Evolutionary conservation across 202 grass and related monocot genomes (phyloP).

Genomic region (Carex sylvatica): DNA sequence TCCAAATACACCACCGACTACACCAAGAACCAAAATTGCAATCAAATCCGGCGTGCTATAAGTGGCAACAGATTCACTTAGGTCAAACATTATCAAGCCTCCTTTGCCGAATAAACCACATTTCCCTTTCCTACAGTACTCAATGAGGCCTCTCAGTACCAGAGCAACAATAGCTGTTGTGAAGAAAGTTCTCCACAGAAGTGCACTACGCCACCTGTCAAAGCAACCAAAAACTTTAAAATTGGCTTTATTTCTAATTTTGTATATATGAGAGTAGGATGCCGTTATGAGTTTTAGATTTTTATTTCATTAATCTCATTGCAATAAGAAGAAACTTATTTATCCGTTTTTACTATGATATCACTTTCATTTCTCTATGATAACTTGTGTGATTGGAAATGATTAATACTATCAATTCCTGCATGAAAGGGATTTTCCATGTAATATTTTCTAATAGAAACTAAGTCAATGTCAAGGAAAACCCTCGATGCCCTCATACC

Average conservation of each 20-base stretch:
- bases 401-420: not conserved
- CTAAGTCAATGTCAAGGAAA: not conserved
- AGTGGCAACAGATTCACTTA: conserved; percentile 51
- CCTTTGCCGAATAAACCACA: conserved; percentile 94
- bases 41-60: conserved; percentile 66
- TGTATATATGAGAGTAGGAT: not conserved
- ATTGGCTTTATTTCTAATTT: not conserved
- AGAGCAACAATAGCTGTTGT: conserved; percentile 90
- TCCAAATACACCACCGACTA: conserved; percentile 81
- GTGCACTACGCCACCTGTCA: conserved; percentile 91
- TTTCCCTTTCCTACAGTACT: conserved; percentile 72
- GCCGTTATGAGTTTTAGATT: not conserved
- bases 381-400: not conserved
- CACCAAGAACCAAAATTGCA: conserved; percentile 62
- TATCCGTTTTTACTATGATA: not conserved
- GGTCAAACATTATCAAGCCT: conserved; percentile 96
- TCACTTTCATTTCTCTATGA: not conserved
- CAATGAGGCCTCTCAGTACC: conserved; percentile 66
- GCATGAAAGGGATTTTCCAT: not conserved
- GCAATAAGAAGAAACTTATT: not conserved
- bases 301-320: not conserved
- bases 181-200: conserved; percentile 95
- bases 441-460: not conserved
- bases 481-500: not conserved
- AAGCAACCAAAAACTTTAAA: not conserved